Base-by-base conservation (phyloP, 257 asterid genomes). In the Primulina eburnea region DNA sequence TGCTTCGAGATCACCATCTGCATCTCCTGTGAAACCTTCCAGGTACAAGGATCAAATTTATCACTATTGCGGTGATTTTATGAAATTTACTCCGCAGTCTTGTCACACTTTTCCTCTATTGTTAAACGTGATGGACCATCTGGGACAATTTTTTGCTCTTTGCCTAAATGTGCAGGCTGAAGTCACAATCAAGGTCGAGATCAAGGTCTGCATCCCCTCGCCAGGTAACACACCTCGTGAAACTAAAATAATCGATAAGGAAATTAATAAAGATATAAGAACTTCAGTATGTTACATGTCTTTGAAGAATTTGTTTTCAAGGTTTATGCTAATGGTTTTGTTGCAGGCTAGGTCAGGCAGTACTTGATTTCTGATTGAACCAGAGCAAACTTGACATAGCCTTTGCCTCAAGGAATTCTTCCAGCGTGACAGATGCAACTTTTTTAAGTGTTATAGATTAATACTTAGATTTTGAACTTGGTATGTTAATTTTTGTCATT, bases 181-280 rank as follows among this genome's bases (percentile, higher is more conserved):
- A 72, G 72, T 84, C 90, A 2, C 78, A 70, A 21, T 21, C 24
- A 21, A 21, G 24, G 24, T 21, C 24, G 24, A 21, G 24, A 79
- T 92, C 92, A 17, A 83, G 83, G 73, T 81, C 98, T 60, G 84
- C 90, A 63, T 83, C 98, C 17, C 97, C 97, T 10, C 88, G 7
- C 64, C 82, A 63, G 97, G 97, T 87, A 80, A 69, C 77, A 69
- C 77, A 0, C 34, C 20, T 10, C 53, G 53, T 43, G 53, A 43
- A 43, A 43, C 53, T 12, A 8, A 43, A 43, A 12, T 43, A 43
- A 10, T 43, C 17, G 53, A 43, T 43, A 43, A 43, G 17, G n/a
- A 43, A 43, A 43, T 12, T 43, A 43, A 43, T 43, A 43, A 43
- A 43, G 16, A 43, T 43, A 43, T 43, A 43, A 43, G 53, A 43